These are phyloP conservation scores for Clonostachys solani DNA, from an alignment of 2,329 filamentous ascomycete species.

Conservation along the genomic window DNA sequence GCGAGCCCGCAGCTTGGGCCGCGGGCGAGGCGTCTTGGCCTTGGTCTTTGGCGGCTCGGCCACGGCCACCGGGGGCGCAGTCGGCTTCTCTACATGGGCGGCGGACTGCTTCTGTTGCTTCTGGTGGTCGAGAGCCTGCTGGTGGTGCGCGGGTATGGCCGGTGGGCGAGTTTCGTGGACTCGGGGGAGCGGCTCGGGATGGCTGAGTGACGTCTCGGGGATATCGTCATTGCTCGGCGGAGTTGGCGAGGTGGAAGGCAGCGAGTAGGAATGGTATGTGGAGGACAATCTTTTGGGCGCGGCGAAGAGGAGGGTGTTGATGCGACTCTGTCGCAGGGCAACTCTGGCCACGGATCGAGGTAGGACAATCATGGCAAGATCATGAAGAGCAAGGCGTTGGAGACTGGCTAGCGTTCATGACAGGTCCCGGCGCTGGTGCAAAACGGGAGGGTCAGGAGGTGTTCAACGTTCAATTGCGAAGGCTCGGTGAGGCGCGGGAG, in stretches of 20 bases:
- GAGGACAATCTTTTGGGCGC: slow-evolving; percentile 16
- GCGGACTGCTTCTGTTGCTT: slow-evolving; percentile 24
- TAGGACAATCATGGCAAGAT: slow-evolving; percentile 33
- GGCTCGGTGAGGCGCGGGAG: too few species aligned
- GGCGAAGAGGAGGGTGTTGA: background rate
- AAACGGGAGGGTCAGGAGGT: too few species aligned
- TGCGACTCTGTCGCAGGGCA: slow-evolving; percentile 25
- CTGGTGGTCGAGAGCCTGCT: slow-evolving; percentile 7
- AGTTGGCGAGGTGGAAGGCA: slow-evolving; percentile 35
- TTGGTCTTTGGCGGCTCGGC: slow-evolving; percentile 64
- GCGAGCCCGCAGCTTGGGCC: slow-evolving; percentile 50
- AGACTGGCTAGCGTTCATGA: slow-evolving; percentile 2
- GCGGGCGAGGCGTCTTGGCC: slow-evolving; percentile 32
- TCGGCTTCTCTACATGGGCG: background rate
- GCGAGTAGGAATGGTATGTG: slow-evolving; percentile 48
- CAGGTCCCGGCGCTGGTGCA: background rate
- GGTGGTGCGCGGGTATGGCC: slow-evolving; percentile 8
- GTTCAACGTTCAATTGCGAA: too few species aligned
- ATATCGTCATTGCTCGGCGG: slow-evolving; percentile 35
- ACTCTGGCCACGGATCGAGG: slow-evolving; percentile 32
- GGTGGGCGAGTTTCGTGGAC: slow-evolving; percentile 44
- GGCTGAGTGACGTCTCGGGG: slow-evolving; percentile 41
- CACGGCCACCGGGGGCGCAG: slow-evolving; percentile 41
- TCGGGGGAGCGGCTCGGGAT: slow-evolving; percentile 37
- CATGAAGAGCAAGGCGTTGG: slow-evolving; percentile 11